These are phyloP conservation scores for Discostella stelligeroides DNA, from an alignment of 108 stramenopile genomes.

Conservation along the genomic window DNA sequence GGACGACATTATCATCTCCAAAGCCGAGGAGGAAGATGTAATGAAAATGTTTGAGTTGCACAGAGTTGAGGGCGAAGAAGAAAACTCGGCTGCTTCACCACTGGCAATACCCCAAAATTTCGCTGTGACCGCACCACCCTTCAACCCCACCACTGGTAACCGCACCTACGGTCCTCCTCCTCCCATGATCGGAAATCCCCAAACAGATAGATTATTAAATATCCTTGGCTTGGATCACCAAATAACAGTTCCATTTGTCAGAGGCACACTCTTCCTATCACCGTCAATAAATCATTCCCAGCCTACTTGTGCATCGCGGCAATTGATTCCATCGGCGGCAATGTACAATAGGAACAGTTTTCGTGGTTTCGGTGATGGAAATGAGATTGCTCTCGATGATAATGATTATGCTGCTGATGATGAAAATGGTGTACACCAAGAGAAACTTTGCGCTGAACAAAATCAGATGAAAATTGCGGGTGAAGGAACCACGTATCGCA, in stretches of 20 bases:
- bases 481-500: neutral
- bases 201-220: constrained; percentile 82
- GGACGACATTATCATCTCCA: constrained; percentile 28
- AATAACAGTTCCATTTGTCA: constrained; percentile 72
- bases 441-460: neutral
- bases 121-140: constrained; percentile 58
- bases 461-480: neutral
- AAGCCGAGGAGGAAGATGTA: constrained; percentile 55
- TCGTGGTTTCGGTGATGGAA: constrained; percentile 24
- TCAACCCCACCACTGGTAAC: constrained; percentile 14
- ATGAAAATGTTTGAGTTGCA: constrained; percentile 20
- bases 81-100: constrained; percentile 1
- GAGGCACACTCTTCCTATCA: neutral
- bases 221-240: constrained; percentile 80
- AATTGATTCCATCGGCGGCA: neutral
- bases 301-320: constrained; percentile 9
- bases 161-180: constrained; percentile 41
- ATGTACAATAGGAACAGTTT: constrained; percentile 1
- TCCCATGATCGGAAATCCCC: constrained; percentile 87
- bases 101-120: constrained; percentile 68
- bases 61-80: neutral
- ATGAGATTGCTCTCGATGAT: constrained; percentile 49
- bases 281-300: neutral
- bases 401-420: constrained; percentile 31
- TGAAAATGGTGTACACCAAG: neutral